phyloP scores from a whole-genome alignment of 2,329 filamentous ascomycete genomes.

The Hymenoscyphus repandus region DNA sequence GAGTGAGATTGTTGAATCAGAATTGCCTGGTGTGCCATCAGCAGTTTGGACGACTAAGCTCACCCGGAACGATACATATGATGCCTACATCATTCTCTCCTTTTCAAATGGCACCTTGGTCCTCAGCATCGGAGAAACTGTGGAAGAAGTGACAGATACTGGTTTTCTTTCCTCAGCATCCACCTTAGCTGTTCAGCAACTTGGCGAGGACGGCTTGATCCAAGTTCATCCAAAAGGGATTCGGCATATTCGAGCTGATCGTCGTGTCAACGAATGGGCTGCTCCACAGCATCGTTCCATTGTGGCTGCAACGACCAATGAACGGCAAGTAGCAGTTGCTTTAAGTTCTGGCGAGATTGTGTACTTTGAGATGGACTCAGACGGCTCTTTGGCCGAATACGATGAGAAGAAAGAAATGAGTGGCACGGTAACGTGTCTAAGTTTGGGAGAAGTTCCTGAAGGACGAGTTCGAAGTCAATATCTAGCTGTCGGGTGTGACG shows the following conservation, averaged over 20 bases:
- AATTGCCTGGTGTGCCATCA: slow-evolving; percentile 80
- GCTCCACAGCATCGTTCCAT: slow-evolving; percentile 92
- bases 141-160: slow-evolving; percentile 91
- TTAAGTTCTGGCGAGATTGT: slow-evolving; percentile 95
- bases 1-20: slow-evolving; percentile 91
- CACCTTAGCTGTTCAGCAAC: slow-evolving; percentile 86
- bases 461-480: slow-evolving; percentile 86
- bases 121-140: slow-evolving; percentile 91
- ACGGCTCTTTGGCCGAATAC: slow-evolving; percentile 87
- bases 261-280: slow-evolving; percentile 86
- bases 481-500: slow-evolving; percentile 92
- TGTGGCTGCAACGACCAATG: slow-evolving; percentile 88
- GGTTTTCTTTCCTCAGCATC: slow-evolving; percentile 85
- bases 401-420: slow-evolving; percentile 94
- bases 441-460: slow-evolving; percentile 86
- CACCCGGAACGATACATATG: slow-evolving; percentile 73
- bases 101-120: slow-evolving; percentile 88
- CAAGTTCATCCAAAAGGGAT: slow-evolving; percentile 98
- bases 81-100: slow-evolving; percentile 93
- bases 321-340: slow-evolving; percentile 87
- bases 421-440: slow-evolving; percentile 91
- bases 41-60: slow-evolving; percentile 96
- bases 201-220: slow-evolving; percentile 87
- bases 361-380: slow-evolving; percentile 95
- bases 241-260: slow-evolving; percentile 73